Evolutionary conservation across 306 rosid genomes (phyloP), one percentile per base, ranked within the genome.

Genomic region (Vigna nakashimae): DNA sequence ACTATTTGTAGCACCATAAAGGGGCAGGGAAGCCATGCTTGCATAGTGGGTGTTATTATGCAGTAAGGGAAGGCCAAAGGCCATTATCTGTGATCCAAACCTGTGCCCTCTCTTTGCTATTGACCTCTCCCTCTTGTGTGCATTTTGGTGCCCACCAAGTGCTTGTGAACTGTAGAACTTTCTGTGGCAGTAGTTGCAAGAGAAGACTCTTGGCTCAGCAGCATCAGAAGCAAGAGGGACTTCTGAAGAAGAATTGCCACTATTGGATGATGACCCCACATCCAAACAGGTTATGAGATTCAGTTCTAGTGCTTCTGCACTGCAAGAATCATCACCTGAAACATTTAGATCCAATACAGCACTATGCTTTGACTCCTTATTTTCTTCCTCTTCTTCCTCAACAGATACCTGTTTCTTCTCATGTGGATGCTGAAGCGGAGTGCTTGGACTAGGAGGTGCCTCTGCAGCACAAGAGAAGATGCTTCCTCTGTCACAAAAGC

Each of bases 131-230:
- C 94, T 89, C 77, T 90, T 94, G 71, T 94, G 98, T 8, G 97
- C 98, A 87, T 94, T 94, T 77, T 94, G 98, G 85, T 94, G 98
- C 0, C 98, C 98, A 1, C 98, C 96, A 10, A 94, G 86, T 1
- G 98, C 98, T 69, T 94, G 98, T 65, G 97, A 94, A 13, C 98
- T 92, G 79, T 89, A 90, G 85, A 94, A 92, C 56, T 94, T 92
- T 76, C 97, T 90, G 56, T 88, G 88, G n/a, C 98, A 94, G 34
- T 89, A 94, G 83, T 90, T 94, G 83, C 97, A 92, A 43, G 98
- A 85, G 75, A 94, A 94, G 0, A 90, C 91, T 72, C 96, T 63
- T 15, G 84, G 93, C 71, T 90, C 92, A 3, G 69, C 81, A 36
- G 86, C 84, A 64, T 50, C 73, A 53, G 58, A 66, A 48, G 24